phyloP scores from a whole-genome alignment of 768 basidiomycete genomes.

The Lentinula boryana region DNA sequence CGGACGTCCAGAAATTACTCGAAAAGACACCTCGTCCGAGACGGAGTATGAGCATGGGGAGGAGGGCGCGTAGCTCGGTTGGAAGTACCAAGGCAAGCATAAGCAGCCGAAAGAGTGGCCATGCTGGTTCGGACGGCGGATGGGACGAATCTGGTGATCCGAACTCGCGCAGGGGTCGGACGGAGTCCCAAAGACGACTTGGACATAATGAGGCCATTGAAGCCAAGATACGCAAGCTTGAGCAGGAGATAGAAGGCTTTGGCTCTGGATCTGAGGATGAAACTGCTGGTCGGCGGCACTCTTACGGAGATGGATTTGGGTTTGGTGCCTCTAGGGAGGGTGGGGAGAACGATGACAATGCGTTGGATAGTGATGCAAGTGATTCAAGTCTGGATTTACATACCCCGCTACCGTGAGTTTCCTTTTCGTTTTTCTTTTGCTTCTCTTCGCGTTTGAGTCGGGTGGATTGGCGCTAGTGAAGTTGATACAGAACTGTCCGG shows the following conservation, averaged over 20 bases:
- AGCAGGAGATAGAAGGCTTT: background rate
- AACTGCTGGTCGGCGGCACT: background rate
- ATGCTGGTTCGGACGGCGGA: background rate
- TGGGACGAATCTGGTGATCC: background rate
- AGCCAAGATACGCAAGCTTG: background rate
- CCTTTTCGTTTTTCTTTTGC: slow-evolving; percentile 3
- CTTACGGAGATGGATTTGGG: background rate
- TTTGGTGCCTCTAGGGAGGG: background rate
- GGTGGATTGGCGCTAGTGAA: background rate
- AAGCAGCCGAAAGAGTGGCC: background rate
- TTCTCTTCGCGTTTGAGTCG: background rate
- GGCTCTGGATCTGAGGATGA: background rate
- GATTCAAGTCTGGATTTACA: slow-evolving; percentile 66
- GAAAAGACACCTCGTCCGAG: slow-evolving; percentile 1
- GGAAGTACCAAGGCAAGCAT: background rate
- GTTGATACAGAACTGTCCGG: background rate
- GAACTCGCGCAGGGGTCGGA: background rate
- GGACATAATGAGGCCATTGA: background rate
- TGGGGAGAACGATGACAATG: background rate
- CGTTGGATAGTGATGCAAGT: slow-evolving; percentile 23
- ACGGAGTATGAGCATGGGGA: background rate
- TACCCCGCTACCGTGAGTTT: slow-evolving; percentile 61
- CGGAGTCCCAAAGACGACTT: background rate
- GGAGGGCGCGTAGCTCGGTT: background rate
- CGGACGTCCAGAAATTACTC: background rate